Conservation (phyloP, 2,329 filamentous ascomycete genomes). For the Plenodomus lindquistii region DNA sequence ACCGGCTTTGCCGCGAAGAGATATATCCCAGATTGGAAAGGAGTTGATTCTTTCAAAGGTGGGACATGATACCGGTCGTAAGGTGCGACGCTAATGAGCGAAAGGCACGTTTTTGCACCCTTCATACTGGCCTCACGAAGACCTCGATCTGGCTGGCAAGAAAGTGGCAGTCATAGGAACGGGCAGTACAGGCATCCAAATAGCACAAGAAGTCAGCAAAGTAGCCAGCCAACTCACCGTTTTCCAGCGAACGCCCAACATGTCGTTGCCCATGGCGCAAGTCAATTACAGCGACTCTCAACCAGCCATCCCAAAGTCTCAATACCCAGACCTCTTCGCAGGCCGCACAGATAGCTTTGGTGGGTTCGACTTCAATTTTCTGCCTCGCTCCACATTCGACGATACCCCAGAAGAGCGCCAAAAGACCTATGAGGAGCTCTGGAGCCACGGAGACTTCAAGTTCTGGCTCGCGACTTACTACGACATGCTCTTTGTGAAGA, state of each 20-base stretch:
- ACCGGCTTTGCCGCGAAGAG: slow-evolving; percentile 54
- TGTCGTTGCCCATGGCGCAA: slow-evolving; percentile 28
- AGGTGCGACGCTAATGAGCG: too few species aligned
- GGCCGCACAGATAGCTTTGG: slow-evolving; percentile 12
- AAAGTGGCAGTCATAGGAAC: slow-evolving; percentile 63
- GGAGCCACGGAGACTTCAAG: slow-evolving; percentile 24
- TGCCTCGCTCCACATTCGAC: slow-evolving; percentile 22
- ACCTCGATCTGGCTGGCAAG: slow-evolving; percentile 58
- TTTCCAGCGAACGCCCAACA: slow-evolving; percentile 64
- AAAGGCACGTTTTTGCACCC: slow-evolving; percentile 55
- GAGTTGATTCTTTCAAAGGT: slow-evolving; percentile 35
- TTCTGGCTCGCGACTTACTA: slow-evolving; percentile 36
- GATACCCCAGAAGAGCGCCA: slow-evolving; percentile 17
- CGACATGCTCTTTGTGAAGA: slow-evolving; percentile 40
- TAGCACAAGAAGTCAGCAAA: slow-evolving; percentile 61
- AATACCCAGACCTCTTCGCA: slow-evolving; percentile 25
- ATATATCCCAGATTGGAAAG: slow-evolving; percentile 48
- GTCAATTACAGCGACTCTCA: slow-evolving; percentile 33
- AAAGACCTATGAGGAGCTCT: slow-evolving; percentile 20
- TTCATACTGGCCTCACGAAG: slow-evolving; percentile 61
- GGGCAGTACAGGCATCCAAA: slow-evolving; percentile 66
- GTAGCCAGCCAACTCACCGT: slow-evolving; percentile 56
- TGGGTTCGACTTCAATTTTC: slow-evolving; percentile 27
- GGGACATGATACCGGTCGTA: too few species aligned
- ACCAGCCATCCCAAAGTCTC: slow-evolving; percentile 46